These are phyloP conservation scores for Salix dunnii DNA, from an alignment of 345 rosid genomes.

Conservation along the genomic window DNA sequence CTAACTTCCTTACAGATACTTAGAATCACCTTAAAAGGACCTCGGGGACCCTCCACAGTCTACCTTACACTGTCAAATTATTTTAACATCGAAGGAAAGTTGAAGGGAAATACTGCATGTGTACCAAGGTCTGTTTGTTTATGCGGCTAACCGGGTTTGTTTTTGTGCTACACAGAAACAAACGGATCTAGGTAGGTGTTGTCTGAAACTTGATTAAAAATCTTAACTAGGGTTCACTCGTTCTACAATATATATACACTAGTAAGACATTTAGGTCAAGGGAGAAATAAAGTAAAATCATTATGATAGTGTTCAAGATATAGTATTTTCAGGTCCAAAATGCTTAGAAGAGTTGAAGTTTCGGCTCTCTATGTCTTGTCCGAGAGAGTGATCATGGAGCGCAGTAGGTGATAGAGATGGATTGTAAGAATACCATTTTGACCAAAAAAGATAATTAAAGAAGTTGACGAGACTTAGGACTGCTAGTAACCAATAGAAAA, in stretches of 20 bases:
- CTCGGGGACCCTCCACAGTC: slow-evolving; percentile 7
- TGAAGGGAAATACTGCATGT: neutral
- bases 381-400: slow-evolving; percentile 9
- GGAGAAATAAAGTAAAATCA: neutral
- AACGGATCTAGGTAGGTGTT: neutral
- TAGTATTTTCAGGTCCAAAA: neutral
- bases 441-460: slow-evolving; percentile 46
- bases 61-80: neutral
- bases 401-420: slow-evolving; percentile 31
- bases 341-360: slow-evolving; percentile 15
- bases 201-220: neutral
- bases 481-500: slow-evolving; percentile 72
- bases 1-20: slow-evolving; percentile 4
- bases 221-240: neutral
- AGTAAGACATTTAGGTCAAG: neutral
- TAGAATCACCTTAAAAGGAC: neutral
- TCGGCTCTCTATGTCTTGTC: slow-evolving; percentile 36
- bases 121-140: neutral
- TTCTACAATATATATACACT: neutral
- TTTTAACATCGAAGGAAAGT: neutral
- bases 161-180: no score
- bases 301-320: slow-evolving; percentile 1
- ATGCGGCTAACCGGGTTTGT: no score
- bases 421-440: slow-evolving; percentile 52
- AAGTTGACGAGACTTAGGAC: slow-evolving; percentile 52